Base-by-base conservation (phyloP, 139 green algal species). In the Eudorina sp. region DNA sequence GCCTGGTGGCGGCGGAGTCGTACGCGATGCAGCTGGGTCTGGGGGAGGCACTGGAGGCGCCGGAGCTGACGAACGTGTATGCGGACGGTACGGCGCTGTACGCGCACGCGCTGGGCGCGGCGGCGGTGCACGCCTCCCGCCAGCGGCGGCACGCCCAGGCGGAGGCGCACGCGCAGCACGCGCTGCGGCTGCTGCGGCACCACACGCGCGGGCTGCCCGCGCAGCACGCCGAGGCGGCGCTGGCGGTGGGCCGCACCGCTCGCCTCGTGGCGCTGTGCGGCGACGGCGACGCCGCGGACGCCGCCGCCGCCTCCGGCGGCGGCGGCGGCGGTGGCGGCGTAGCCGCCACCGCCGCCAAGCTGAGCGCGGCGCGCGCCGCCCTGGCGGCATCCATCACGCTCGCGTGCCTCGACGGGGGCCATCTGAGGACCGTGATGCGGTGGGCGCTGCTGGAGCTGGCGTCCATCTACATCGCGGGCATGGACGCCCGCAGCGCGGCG, bases 41-140 rank as follows among this genome's bases (percentile, higher is more conserved):
- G 74, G 69, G 58, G 0, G 90, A 93, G 86, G 75, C 78, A 18
- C 60, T 85, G 41, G 72, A 68, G 31, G 81, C 69, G 51, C 45
- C 83, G 25, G 90, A 93, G 84, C 78, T 90, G 53, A 88, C 90
- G 77, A 93, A 93, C 84, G n/a, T 93, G 11, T 93, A 93, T 70
- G 40, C 29, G 1, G 31, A 60, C 8, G 90, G 90, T 34, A 90
- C 69, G 6, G 48, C 29, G 6, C 41, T 91, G 58, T 93, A 91
- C 51, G 87, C 79, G 38, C 21, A 43, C 0, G 73, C 73, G 34
- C 70, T 93, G 53, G 55, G 68, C 4, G 48, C 36, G 36, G 51
- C 36, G 51, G 68, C 66, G 38, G 48, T 55, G 34, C 51, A 72
- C n/a, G 68, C 51, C 5, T 58, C 48, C 0, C 68, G 83, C 14